Percentiles rank a stretch among this genome's conserved stretches.
Evolutionary conservation across 257 asterid species (phyloP).

Genomic region (Apocynum venetum): DNA sequence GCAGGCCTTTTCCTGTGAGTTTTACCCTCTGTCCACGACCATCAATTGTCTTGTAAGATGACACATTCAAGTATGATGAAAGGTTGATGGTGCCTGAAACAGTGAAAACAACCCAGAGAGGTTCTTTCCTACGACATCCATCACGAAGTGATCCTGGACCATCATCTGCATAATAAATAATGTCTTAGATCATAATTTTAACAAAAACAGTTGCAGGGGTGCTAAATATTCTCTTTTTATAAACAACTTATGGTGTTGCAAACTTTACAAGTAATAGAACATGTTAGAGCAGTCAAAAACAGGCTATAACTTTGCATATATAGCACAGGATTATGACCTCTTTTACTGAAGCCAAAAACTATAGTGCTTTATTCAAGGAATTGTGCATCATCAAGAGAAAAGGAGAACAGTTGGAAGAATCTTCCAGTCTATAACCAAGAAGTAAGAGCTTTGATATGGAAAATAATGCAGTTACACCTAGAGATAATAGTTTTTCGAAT

Average conservation of each 20-base stretch:
- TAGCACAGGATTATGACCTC: background rate
- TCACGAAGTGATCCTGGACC: constrained; percentile 93
- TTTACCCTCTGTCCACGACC: constrained; percentile 87
- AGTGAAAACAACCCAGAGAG: constrained; percentile 79
- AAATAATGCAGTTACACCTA: background rate
- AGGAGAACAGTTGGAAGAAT: background rate
- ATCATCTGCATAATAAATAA: constrained; percentile 47
- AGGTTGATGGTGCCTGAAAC: constrained; percentile 84
- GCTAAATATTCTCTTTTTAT: background rate
- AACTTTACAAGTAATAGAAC: background rate
- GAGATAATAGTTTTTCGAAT: background rate
- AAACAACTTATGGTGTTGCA: background rate
- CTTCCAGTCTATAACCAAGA: background rate
- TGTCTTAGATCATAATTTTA: background rate
- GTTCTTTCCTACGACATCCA: constrained; percentile 75
- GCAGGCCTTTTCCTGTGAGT: constrained; percentile 79
- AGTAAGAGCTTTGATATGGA: background rate
- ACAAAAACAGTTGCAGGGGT: background rate
- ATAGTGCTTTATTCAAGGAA: background rate
- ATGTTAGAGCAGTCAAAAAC: constrained; percentile 3
- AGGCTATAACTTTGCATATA: background rate
- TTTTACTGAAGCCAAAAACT: background rate
- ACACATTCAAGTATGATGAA: constrained; percentile 54
- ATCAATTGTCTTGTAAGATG: constrained; percentile 81
- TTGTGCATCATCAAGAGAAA: background rate